Evolutionary conservation across 2,329 filamentous ascomycete species (phyloP).

Genomic region (Lomentospora prolificans): DNA sequence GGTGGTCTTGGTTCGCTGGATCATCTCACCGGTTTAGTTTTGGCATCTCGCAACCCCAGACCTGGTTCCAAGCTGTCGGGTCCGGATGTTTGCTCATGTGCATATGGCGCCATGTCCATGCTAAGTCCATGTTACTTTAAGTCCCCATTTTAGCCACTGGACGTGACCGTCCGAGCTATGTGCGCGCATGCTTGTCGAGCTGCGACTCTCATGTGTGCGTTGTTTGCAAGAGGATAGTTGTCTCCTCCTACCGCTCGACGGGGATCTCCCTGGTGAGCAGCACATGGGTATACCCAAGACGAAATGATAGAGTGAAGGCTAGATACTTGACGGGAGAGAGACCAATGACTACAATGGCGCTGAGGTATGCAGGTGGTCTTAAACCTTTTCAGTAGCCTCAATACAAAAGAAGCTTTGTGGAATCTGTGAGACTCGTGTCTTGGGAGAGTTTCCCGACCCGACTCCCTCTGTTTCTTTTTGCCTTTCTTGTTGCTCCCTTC

Average conservation of each 20-base stretch:
- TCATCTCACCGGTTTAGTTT: neutral
- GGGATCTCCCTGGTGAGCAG: neutral
- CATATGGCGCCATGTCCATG: neutral
- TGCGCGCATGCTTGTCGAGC: neutral
- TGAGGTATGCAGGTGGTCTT: too few relatives aligned
- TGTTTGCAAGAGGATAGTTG: too few relatives aligned
- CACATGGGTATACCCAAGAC: too few relatives aligned
- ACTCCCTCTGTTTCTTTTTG: neutral
- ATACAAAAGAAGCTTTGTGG: neutral
- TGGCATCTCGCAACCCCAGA: neutral
- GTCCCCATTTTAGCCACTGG: neutral
- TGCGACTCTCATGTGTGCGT: neutral
- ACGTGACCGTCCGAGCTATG: neutral
- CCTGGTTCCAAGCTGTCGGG: conserved; percentile 1
- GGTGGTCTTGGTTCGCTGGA: neutral
- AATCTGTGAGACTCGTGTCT: neutral
- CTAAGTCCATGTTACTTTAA: neutral
- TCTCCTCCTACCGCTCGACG: neutral
- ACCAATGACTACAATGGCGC: too few relatives aligned
- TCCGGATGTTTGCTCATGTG: neutral
- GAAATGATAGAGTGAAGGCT: too few relatives aligned
- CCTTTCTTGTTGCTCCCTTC: neutral
- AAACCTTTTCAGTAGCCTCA: too few relatives aligned
- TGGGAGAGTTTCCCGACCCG: neutral
- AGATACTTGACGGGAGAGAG: too few relatives aligned